Evolutionary conservation across 2,329 filamentous ascomycete genomes (phyloP).

Genomic region (Fonsecaea pedrosoi): DNA sequence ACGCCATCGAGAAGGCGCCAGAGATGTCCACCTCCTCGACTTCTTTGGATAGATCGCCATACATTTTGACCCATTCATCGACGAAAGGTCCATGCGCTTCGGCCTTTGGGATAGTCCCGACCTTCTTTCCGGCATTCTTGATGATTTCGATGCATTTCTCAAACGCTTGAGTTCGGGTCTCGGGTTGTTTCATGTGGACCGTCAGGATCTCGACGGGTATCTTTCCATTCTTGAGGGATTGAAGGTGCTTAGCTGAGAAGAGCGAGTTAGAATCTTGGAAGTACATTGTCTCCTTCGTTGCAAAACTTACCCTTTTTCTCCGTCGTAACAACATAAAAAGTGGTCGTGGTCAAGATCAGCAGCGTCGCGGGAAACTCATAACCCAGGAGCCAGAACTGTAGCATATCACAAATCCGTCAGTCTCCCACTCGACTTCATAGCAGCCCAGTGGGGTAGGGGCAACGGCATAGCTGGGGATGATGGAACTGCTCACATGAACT

Average conservation of each 20-base stretch:
- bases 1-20: constrained; percentile 79
- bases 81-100: constrained; percentile 84
- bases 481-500: constrained; percentile 76
- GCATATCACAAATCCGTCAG: constrained; percentile 4
- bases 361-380: constrained; percentile 98
- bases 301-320: constrained; percentile 82
- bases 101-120: constrained; percentile 86
- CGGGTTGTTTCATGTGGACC: constrained; percentile 81
- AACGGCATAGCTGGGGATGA: neutral
- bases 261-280: constrained; percentile 44
- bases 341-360: constrained; percentile 87
- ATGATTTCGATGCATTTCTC: constrained; percentile 82
- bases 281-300: constrained; percentile 32
- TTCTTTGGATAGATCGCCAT: constrained; percentile 79
- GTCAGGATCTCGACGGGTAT: constrained; percentile 91
- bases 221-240: constrained; percentile 88
- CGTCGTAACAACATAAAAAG: constrained; percentile 90
- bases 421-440: neutral
- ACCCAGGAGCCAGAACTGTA: constrained; percentile 93
- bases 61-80: constrained; percentile 92
- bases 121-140: constrained; percentile 87
- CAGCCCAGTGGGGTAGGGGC: neutral
- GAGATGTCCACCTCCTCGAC: constrained; percentile 88
- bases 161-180: constrained; percentile 90
- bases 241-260: constrained; percentile 81